A percentile compares a stretch with the other conserved stretches of the same genome.
Conservation (phyloP, 306 rosid species). For the Cucurbita pepo region DNA sequence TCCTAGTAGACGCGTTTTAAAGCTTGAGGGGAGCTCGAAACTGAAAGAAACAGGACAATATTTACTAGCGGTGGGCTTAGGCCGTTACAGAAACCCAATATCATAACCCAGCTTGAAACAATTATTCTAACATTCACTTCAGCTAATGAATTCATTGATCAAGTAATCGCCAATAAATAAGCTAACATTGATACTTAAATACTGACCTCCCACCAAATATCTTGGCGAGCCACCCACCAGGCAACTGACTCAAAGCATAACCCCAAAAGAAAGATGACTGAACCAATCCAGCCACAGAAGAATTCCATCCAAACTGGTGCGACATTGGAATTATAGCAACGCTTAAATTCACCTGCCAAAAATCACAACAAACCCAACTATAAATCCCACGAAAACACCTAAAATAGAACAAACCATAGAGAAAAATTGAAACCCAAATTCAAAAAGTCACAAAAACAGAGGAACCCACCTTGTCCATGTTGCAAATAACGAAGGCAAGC, state of each 20-base stretch:
- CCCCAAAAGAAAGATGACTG: conserved; percentile 99
- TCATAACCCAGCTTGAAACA: background rate
- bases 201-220: conserved; percentile 81
- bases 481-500: conserved; percentile 83
- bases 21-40: too few species aligned
- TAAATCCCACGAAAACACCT: background rate
- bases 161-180: background rate
- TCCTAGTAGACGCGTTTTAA: too few species aligned
- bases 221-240: conserved; percentile 96
- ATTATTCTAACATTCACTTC: background rate
- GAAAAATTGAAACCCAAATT: background rate
- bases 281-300: conserved; percentile 85
- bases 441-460: background rate
- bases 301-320: conserved; percentile 91
- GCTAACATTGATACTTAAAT: background rate
- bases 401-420: background rate
- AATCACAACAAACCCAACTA: background rate
- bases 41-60: too few species aligned
- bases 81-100: too few species aligned
- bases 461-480: conserved; percentile 77
- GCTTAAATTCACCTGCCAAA: conserved; percentile 83
- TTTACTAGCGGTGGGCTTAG: too few species aligned
- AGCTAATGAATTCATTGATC: background rate
- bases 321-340: conserved; percentile 92
- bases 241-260: conserved; percentile 89